Conservation (phyloP, 208 protist genomes). For the Trypanosoma congolense region DNA sequence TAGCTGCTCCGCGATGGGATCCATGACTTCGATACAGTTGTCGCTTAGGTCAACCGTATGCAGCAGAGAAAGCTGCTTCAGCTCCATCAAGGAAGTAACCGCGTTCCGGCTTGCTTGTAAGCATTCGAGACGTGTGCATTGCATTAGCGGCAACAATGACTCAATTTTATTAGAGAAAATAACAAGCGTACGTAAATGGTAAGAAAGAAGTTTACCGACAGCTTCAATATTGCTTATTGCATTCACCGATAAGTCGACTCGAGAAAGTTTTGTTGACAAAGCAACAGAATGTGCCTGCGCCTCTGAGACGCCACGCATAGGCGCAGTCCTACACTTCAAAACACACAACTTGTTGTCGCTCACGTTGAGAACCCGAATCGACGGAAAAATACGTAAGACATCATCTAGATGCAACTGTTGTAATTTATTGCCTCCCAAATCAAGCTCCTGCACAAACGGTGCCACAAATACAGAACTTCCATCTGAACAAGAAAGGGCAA, state of each 20-base stretch:
- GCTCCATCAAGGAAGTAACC: constrained; percentile 26
- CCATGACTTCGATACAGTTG: constrained; percentile 36
- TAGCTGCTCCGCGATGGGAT: constrained; percentile 12
- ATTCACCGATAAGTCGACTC: constrained; percentile 63
- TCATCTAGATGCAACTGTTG: constrained; percentile 31
- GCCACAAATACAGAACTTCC: constrained; percentile 6
- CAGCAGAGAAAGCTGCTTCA: constrained; percentile 35
- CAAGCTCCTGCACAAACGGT: constrained; percentile 37
- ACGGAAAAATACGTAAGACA: constrained; percentile 43
- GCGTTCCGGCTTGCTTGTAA: constrained; percentile 54
- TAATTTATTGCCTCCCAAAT: constrained; percentile 69
- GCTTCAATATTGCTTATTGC: constrained; percentile 26
- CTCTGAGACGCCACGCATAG: constrained; percentile 46
- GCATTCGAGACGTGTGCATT: constrained; percentile 36
- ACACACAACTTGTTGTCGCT: constrained; percentile 35
- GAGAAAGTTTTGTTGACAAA: constrained; percentile 22
- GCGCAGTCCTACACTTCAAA: constrained; percentile 11
- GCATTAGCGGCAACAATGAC: constrained; percentile 36
- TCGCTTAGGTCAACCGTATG: constrained; percentile 60
- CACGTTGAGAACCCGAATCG: constrained; percentile 30
- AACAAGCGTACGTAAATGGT: constrained; percentile 25
- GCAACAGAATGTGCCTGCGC: constrained; percentile 47
- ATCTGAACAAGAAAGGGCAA: constrained; percentile 16
- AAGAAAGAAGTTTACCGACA: constrained; percentile 32
- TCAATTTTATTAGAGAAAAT: constrained; percentile 42